Percentiles rank a stretch among this genome's conserved stretches.
These are phyloP conservation scores for Digitaria exilis DNA, from an alignment of 202 grass and related monocot genomes.

Conservation along the genomic window DNA sequence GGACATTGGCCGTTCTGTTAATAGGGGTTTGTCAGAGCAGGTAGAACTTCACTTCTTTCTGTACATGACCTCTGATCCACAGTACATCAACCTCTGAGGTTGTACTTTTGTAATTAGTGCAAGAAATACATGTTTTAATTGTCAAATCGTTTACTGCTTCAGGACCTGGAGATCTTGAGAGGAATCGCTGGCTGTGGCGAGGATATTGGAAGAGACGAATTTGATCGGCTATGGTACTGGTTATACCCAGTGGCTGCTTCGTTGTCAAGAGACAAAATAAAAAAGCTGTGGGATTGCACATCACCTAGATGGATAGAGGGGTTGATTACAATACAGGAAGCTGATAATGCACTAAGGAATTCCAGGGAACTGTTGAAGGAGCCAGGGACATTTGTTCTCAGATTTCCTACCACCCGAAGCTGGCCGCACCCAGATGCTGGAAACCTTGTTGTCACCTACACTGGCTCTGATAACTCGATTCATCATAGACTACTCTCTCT, in stretches of 20 bases:
- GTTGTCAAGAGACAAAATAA: constrained; percentile 69
- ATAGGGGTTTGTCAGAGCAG: constrained; percentile 73
- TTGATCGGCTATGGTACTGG: constrained; percentile 93
- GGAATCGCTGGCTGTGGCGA: constrained; percentile 75
- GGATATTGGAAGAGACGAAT: constrained; percentile 65
- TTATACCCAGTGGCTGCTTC: constrained; percentile 85
- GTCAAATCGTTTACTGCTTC: background rate
- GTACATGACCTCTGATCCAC: background rate
- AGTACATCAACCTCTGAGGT: background rate
- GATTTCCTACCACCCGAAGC: constrained; percentile 84
- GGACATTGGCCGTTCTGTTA: constrained; percentile 55
- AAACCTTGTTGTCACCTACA: constrained; percentile 70
- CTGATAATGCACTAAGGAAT: constrained; percentile 61
- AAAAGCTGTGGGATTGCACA: constrained; percentile 67
- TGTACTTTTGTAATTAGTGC: background rate
- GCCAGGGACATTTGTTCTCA: constrained; percentile 78
- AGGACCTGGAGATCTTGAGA: constrained; percentile 83
- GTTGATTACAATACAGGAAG: constrained; percentile 82
- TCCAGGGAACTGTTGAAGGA: constrained; percentile 45
- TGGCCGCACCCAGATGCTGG: constrained; percentile 98
- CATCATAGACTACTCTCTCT: constrained; percentile 77
- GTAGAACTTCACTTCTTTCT: constrained; percentile 51
- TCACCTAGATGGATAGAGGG: constrained; percentile 84
- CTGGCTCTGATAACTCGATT: constrained; percentile 58
- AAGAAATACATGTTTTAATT: constrained; percentile 33